Conservation (phyloP, 2,329 filamentous ascomycete species). For the Pseudocercospora fijiensis region DNA sequence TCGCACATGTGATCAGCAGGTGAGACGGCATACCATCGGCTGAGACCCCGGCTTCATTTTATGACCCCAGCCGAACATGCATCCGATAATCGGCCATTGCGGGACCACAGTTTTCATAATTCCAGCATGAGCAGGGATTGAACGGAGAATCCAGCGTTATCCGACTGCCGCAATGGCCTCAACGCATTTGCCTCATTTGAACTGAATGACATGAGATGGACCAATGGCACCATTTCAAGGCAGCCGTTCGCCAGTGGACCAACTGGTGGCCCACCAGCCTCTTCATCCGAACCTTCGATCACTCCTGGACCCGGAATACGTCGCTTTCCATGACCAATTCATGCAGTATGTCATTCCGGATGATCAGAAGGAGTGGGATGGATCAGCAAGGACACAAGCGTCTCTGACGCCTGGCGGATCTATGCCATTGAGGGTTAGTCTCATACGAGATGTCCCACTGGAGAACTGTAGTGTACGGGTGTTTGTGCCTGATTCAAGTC, state of each 20-base stretch:
- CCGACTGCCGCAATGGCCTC: background rate
- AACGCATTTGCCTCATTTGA: conserved; percentile 4
- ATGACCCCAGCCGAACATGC: conserved; percentile 1
- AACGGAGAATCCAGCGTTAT: background rate
- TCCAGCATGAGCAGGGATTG: background rate
- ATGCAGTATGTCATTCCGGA: conserved; percentile 25
- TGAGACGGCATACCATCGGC: background rate
- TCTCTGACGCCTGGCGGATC: conserved; percentile 17
- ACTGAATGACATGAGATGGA: conserved; percentile 10
- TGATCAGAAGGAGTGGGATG: conserved; percentile 22
- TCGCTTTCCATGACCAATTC: conserved; percentile 23
- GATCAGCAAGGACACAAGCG: conserved; percentile 17
- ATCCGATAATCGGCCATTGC: conserved; percentile 4
- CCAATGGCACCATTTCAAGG: conserved; percentile 11
- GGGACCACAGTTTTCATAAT: background rate
- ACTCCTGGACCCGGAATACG: conserved; percentile 25
- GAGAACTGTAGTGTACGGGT: conserved; percentile 21
- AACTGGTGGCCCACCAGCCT: conserved; percentile 15
- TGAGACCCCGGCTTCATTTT: background rate
- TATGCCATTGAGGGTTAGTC: conserved; percentile 15
- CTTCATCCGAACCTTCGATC: conserved; percentile 21
- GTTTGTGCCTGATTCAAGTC: conserved; percentile 22
- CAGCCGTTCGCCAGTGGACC: conserved; percentile 7
- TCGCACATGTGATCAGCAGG: background rate
- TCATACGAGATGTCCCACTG: conserved; percentile 19